These are phyloP conservation scores for Debaryomycetaceae sp. DNA, from an alignment of 1,139 yeast species.

Conservation along the genomic window DNA sequence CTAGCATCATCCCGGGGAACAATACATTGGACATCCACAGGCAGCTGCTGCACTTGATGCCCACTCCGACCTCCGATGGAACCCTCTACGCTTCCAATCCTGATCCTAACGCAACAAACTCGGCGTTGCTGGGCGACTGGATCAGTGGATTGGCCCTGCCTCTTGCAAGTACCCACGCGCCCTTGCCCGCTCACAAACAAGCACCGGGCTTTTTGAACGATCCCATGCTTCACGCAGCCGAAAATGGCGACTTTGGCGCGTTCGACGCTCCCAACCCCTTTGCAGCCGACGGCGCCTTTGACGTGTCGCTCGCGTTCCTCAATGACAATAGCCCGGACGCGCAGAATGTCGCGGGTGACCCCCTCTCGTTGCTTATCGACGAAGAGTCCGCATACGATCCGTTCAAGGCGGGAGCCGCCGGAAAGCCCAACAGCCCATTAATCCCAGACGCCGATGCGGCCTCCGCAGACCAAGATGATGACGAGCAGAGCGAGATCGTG, in stretches of 20 bases:
- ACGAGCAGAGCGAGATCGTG: conserved; percentile 31
- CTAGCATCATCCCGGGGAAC: not conserved
- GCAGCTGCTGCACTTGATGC: conserved; percentile 3
- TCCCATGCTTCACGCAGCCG: conserved; percentile 14
- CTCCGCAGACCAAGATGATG: conserved; percentile 5
- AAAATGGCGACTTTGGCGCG: conserved; percentile 1
- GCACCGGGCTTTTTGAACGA: conserved; percentile 10
- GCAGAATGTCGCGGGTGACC: conserved; percentile 12
- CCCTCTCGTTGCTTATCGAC: conserved; percentile 33
- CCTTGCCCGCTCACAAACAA: not conserved
- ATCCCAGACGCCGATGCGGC: not conserved
- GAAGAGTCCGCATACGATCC: conserved; percentile 70
- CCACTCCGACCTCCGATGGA: conserved; percentile 7
- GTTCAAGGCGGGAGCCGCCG: conserved; percentile 9
- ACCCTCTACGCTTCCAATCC: not conserved
- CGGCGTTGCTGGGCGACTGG: not conserved
- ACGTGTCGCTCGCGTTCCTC: conserved; percentile 38
- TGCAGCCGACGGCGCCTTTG: conserved; percentile 38
- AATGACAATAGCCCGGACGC: conserved; percentile 3
- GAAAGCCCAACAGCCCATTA: not conserved
- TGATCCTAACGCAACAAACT: not conserved
- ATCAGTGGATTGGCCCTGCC: not conserved
- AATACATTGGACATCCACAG: not conserved
- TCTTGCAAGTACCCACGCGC: not conserved
- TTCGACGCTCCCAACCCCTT: conserved; percentile 15